Evolutionary conservation across 2,329 filamentous ascomycete genomes (phyloP).

Genomic region (Dactylella cylindrospora): DNA sequence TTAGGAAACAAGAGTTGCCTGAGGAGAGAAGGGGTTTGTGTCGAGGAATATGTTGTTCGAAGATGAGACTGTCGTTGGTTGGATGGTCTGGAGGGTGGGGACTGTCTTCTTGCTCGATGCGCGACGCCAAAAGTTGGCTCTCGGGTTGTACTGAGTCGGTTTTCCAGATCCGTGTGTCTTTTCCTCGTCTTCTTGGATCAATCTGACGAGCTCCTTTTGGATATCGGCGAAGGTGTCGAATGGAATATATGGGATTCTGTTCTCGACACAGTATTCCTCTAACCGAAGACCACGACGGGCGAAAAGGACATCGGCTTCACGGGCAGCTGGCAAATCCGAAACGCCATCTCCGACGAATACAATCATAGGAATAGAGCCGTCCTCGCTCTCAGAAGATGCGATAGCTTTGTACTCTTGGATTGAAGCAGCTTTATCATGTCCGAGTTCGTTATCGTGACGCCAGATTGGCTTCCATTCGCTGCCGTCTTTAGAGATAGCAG

Average conservation of each 20-base stretch:
- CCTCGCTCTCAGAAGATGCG: constrained; percentile 60
- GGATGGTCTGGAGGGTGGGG: constrained; percentile 46
- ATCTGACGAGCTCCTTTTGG: constrained; percentile 61
- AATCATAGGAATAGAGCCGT: constrained; percentile 66
- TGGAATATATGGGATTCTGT: constrained; percentile 62
- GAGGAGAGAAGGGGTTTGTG: constrained; percentile 8
- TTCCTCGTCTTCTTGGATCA: constrained; percentile 62
- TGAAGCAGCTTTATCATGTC: constrained; percentile 68
- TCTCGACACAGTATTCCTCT: constrained; percentile 67
- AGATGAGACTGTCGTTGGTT: constrained; percentile 5
- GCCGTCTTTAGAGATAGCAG: constrained; percentile 61
- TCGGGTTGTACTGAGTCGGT: constrained; percentile 65
- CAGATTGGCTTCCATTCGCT: constrained; percentile 67
- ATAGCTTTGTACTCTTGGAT: constrained; percentile 63
- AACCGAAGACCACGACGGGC: constrained; percentile 65
- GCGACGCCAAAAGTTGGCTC: constrained; percentile 68
- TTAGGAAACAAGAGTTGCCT: constrained; percentile 33
- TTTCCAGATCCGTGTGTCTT: constrained; percentile 64
- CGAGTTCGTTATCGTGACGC: constrained; percentile 66
- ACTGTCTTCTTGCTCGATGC: constrained; percentile 62
- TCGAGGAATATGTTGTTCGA: constrained; percentile 15
- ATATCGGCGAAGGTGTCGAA: constrained; percentile 70
- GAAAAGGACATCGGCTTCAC: constrained; percentile 68
- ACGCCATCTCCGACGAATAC: constrained; percentile 71
- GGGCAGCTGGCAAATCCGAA: constrained; percentile 66